A percentile compares a stretch with the other conserved stretches of the same genome.
phyloP scores from a whole-genome alignment of 225 moss, liverwort and hornwort species.

The Thuidium tamariscinum region DNA sequence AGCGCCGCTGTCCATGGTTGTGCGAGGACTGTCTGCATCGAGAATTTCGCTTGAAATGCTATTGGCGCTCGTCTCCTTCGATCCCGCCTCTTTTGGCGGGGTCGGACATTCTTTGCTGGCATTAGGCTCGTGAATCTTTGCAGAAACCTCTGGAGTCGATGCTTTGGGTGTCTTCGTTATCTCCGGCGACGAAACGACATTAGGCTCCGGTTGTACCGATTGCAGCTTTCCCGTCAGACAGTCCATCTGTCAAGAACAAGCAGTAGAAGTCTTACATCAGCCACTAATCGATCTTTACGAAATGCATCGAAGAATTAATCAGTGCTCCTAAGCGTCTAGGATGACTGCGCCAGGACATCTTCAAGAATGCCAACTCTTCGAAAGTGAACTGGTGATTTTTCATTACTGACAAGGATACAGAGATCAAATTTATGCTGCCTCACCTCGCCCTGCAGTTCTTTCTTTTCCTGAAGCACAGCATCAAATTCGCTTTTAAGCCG shows the following conservation, averaged over 20 bases:
- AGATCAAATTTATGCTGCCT: background rate
- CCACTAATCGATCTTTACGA: background rate
- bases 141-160: background rate
- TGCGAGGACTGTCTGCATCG: conserved; percentile 76
- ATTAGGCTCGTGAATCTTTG: background rate
- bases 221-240: conserved; percentile 14
- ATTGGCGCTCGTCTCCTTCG: conserved; percentile 58
- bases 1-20: conserved; percentile 47
- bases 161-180: background rate
- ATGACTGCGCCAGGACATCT: background rate
- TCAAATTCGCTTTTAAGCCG: conserved; percentile 61
- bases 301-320: background rate
- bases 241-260: conserved; percentile 6
- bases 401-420: background rate
- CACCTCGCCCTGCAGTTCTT: conserved; percentile 83
- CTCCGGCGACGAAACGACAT: background rate
- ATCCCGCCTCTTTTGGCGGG: conserved; percentile 14
- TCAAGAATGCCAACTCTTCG: background rate
- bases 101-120: background rate
- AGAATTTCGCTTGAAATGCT: conserved; percentile 86
- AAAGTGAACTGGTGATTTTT: background rate
- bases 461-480: conserved; percentile 58
- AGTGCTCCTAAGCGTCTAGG: background rate
- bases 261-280: background rate
- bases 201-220: background rate